Conservation (phyloP, 2,329 filamentous ascomycete genomes). For the Aspergillus melleus region DNA sequence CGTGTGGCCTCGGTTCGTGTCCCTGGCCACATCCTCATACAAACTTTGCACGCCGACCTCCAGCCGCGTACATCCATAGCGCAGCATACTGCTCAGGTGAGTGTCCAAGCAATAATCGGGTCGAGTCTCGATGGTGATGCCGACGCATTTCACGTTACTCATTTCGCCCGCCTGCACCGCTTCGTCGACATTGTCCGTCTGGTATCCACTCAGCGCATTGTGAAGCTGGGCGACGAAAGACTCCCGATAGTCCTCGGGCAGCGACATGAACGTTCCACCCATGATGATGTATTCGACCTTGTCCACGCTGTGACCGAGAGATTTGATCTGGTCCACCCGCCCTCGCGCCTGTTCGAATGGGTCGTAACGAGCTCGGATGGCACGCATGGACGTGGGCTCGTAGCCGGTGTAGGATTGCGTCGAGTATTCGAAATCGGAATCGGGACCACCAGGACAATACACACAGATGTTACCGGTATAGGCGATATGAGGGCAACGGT, state of each 20-base stretch:
- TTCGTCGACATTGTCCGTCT: conserved; percentile 91
- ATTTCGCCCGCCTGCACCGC: conserved; percentile 92
- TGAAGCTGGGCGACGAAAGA: conserved; percentile 94
- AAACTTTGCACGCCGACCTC: conserved; percentile 95
- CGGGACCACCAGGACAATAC: conserved; percentile 95
- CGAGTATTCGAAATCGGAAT: conserved; percentile 98
- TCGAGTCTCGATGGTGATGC: conserved; percentile 96
- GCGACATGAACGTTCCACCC: conserved; percentile 98
- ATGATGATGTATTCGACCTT: conserved; percentile 99
- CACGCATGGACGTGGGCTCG: conserved; percentile 97
- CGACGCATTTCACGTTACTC: conserved; percentile 96
- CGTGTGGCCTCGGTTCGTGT: conserved; percentile 95
- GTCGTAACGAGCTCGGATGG: conserved; percentile 94
- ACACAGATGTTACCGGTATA: conserved; percentile 99
- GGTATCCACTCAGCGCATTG: conserved; percentile 94
- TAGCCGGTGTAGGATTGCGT: conserved; percentile 99
- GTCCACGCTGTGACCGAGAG: conserved; percentile 92
- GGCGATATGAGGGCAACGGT: conserved; percentile 94
- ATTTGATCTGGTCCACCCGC: conserved; percentile 93
- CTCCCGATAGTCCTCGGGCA: conserved; percentile 84
- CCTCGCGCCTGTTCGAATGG: conserved; percentile 96
- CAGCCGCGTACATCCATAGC: conserved; percentile 94
- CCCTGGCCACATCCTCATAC: conserved; percentile 97
- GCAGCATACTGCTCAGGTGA: conserved; percentile 92
- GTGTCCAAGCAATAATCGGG: conserved; percentile 96